phyloP scores from a whole-genome alignment of 257 asterid species.

The Hygrophila difformis region DNA sequence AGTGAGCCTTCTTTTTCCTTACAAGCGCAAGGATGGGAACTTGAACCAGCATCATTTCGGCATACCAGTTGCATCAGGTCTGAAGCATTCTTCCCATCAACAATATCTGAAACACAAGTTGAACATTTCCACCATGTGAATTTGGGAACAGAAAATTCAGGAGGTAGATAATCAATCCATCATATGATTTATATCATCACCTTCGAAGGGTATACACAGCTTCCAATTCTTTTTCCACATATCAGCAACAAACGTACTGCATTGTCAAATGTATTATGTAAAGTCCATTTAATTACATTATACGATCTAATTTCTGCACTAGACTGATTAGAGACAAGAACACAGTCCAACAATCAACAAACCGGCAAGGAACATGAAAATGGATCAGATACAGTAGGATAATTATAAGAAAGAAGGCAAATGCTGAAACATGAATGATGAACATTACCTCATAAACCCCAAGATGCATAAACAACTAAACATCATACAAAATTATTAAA shows the following conservation, averaged over 20 bases:
- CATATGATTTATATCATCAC: too few species aligned
- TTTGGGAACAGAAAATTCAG: conserved; percentile 38
- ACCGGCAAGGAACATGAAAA: too few species aligned
- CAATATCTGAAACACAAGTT: conserved; percentile 24
- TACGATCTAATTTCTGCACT: neutral
- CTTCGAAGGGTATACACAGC: conserved; percentile 39
- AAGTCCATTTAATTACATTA: neutral
- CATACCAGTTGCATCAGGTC: conserved; percentile 10
- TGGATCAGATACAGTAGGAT: too few species aligned
- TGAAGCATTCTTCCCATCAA: conserved; percentile 13
- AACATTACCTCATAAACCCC: too few species aligned
- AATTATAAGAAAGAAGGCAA: too few species aligned
- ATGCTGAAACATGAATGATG: too few species aligned
- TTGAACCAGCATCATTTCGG: conserved; percentile 11
- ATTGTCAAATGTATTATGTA: conserved; percentile 1
- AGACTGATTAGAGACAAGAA: neutral
- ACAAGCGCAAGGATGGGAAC: conserved; percentile 12
- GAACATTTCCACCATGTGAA: conserved; percentile 65
- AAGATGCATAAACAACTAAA: too few species aligned
- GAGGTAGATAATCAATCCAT: conserved; percentile 29
- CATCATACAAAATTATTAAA: too few species aligned
- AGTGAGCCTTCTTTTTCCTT: conserved; percentile 10
- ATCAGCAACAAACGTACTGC: conserved; percentile 59
- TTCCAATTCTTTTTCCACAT: conserved; percentile 36
- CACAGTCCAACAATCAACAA: too few species aligned